These are phyloP conservation scores for Fusarium protoensiforme DNA, from an alignment of 2,329 filamentous ascomycete species.

Conservation along the genomic window DNA sequence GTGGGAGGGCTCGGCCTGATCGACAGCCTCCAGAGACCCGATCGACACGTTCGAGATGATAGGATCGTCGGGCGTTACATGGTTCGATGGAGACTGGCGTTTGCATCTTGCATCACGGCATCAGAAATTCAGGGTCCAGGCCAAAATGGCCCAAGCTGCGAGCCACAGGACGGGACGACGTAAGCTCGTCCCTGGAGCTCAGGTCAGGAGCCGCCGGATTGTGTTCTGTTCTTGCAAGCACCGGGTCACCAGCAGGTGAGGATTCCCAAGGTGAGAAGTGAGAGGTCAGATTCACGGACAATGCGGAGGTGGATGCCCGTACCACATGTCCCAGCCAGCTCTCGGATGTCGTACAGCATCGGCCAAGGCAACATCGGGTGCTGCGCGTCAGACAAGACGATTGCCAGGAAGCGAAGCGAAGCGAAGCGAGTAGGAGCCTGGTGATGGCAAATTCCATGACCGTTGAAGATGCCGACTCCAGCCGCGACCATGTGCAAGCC, in stretches of 20 bases:
- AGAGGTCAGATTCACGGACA: constrained; percentile 12
- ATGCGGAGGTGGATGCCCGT: constrained; percentile 24
- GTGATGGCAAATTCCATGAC: not conserved
- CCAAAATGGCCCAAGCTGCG: constrained; percentile 28
- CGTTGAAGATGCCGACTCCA: constrained; percentile 12
- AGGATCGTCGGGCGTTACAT: constrained; percentile 9
- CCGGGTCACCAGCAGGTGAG: not conserved
- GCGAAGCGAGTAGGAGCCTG: not conserved
- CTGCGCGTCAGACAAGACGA: constrained; percentile 3
- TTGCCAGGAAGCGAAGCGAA: not conserved
- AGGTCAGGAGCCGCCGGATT: not conserved
- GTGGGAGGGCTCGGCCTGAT: constrained; percentile 9
- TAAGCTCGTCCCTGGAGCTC: not conserved
- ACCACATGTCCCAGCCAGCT: constrained; percentile 3
- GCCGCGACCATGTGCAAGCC: constrained; percentile 3
- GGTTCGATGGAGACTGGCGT: constrained; percentile 8
- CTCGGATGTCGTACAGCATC: constrained; percentile 13
- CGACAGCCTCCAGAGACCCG: not conserved
- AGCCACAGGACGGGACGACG: constrained; percentile 17
- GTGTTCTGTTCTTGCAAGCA: constrained; percentile 5
- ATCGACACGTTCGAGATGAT: constrained; percentile 26
- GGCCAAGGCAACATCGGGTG: constrained; percentile 6
- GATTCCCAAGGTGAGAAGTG: not conserved
- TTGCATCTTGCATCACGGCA: constrained; percentile 24
- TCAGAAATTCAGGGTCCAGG: constrained; percentile 32